A percentile compares a stretch with the other conserved stretches of the same genome.
Conservation (phyloP, 305 asterid species). For the Fraxinus dipetala region DNA sequence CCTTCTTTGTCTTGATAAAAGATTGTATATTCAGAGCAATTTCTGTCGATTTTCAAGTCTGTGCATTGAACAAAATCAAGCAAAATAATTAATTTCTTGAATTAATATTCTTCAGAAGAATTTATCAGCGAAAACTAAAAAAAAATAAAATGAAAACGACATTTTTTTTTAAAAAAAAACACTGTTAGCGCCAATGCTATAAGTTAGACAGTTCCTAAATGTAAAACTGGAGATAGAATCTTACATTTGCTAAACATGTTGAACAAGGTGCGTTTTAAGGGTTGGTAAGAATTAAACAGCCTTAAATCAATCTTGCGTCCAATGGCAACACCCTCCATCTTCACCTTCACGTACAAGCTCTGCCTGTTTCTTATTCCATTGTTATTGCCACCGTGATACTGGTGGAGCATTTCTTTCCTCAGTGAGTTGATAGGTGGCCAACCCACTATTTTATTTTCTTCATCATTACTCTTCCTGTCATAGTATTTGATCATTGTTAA, state of each 20-base stretch:
- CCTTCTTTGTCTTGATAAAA: conserved; percentile 62
- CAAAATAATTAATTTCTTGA: background rate
- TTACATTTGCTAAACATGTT: conserved; percentile 59
- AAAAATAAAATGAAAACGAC: background rate
- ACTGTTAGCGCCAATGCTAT: too few species aligned
- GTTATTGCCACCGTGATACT: background rate
- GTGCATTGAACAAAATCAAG: conserved; percentile 4
- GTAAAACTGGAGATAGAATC: background rate
- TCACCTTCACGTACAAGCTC: conserved; percentile 58
- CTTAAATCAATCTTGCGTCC: conserved; percentile 61
- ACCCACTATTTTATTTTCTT: conserved; percentile 31
- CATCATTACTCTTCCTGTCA: conserved; percentile 28
- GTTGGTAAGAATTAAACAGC: conserved; percentile 44
- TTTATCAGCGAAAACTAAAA: background rate
- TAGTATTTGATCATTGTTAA: background rate
- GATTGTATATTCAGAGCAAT: conserved; percentile 33
- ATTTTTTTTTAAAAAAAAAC: too few species aligned
- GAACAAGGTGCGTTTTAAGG: conserved; percentile 39
- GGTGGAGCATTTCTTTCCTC: conserved; percentile 39
- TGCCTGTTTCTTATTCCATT: conserved; percentile 14
- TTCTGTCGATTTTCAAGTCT: conserved; percentile 31
- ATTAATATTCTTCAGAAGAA: background rate
- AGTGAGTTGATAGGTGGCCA: conserved; percentile 56
- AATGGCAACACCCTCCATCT: conserved; percentile 64
- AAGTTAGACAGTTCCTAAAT: background rate